Base-by-base conservation (phyloP, 2,329 filamentous ascomycete species). In the Phoma herbarum region DNA sequence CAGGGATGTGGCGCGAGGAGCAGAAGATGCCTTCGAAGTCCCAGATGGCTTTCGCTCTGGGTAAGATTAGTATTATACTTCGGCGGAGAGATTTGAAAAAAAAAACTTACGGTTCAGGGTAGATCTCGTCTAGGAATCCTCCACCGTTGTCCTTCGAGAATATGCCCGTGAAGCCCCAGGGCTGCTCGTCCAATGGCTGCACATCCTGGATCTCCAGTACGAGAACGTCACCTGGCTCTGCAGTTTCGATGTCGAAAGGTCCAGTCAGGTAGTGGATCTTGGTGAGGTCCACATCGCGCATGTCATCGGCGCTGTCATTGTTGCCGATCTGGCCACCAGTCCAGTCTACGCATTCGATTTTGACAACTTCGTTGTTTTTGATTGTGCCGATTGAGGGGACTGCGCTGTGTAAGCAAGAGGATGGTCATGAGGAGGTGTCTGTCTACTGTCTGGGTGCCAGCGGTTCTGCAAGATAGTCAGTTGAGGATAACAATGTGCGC, bases 161-260 rank as follows among this genome's bases (percentile, higher is more conserved):
- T 5, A 95, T 79, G 9, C 92, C 92, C 0, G 91, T 94, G 75
- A 96, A 96, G 0, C 93, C 93, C 93, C 93, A 97, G 0, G 92
- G 92, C 57, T 90, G 86, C 28, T 95, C 87, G 62, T 94, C 84
- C 64, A 96, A 88, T 0, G 93, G 93, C 79, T 97, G 92, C 0
- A 97, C 91, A 70, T 97, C 93, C 76, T 94, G 92, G 64, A 97
- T 97, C 75, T 97, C 92, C 8, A 97, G 90, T 0, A 96, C 80
- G 0, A 96, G 83, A 1, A 96, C 82, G 72, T 97, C 93, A 0
- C 93, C 93, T 0, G 93, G 92, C 75, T 93, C 86, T 0, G 92
- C 92, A 1, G 86, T 88, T 72, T 93, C 90, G 56, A 97, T 85
- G 52, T 97, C 90, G 65, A 97, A 97, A 0, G 93, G 93, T 0